phyloP scores from a whole-genome alignment of 148 eudicot genomes.

The Simmondsia chinensis region DNA sequence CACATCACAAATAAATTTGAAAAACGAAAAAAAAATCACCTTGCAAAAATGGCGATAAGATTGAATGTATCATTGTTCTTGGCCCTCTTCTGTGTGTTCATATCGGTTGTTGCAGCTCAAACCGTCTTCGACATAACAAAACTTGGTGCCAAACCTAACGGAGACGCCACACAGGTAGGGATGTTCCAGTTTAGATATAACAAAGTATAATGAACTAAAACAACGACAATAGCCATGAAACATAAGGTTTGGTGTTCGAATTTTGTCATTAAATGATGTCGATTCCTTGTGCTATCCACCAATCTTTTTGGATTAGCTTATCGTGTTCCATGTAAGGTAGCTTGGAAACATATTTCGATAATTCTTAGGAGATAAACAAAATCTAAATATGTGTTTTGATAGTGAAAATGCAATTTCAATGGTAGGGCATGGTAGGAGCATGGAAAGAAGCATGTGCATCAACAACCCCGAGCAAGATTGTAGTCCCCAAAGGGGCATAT shows the following conservation, averaged over 20 bases:
- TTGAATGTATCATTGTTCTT: background rate
- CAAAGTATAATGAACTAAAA: no score
- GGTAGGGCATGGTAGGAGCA: conserved; percentile 29
- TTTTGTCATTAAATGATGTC: no score
- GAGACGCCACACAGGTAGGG: conserved; percentile 22
- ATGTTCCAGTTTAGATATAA: background rate
- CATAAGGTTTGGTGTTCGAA: no score
- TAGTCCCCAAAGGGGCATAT: conserved; percentile 40
- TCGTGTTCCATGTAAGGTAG: background rate
- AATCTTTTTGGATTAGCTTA: no score
- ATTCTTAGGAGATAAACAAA: background rate
- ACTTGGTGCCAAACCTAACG: conserved; percentile 17
- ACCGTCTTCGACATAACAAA: conserved; percentile 11
- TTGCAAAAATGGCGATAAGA: background rate
- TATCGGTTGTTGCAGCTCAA: background rate
- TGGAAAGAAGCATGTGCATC: conserved; percentile 53
- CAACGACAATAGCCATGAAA: background rate
- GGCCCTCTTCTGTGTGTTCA: background rate
- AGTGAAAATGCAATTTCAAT: background rate
- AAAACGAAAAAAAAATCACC: no score
- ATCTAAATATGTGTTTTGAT: background rate
- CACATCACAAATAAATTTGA: no score
- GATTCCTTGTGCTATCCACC: no score
- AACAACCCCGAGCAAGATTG: conserved; percentile 19
- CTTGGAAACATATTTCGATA: background rate